Base-by-base conservation (phyloP, 768 basidiomycete genomes). In the Trametes elegans region DNA sequence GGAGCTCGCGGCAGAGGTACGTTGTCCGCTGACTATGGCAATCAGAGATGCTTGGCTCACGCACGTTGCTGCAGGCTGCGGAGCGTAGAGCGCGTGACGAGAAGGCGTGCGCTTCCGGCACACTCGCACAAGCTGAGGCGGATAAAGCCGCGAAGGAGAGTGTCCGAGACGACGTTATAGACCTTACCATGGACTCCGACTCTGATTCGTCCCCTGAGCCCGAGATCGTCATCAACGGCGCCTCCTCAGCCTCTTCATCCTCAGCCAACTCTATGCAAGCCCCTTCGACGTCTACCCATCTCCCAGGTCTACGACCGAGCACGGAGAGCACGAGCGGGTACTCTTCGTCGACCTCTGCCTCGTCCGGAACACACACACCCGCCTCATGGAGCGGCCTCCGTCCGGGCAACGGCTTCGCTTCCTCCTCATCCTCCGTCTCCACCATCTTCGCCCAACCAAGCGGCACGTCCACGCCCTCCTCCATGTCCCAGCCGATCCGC, bases 51-150 rank as follows among this genome's bases (percentile, higher is more conserved):
- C 24, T 34, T 5, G 35, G 19, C 29, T 42, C 7, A 53, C 7
- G 21, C 49, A 52, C 26, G 52, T 27, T n/a, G 38, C 45, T 49
- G 11, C 63, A 97, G 93, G 95, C 95, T 44, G 95, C 95, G 0
- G 93, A 95, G 64, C 78, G 87, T 51, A 75, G 95, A 58, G 74
- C 76, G 11, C 71, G 73, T 10, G 93, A 97, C 63, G 87, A 88
- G 62, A 85, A 85, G 64, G 69, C 79, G 0, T 98, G 95, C 59
- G 88, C 78, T 2, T 84, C 80, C 9, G 87, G 84, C 1, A 70
- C 72, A 9, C 43, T 73, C 13, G 84, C 82, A 2, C 69, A 82
- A 58, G 74, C 68, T 3, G 89, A 90, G 67, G 85, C 83, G 2
- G 80, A 77, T 19, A 89, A 84, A 64, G 92, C 88, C 10, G 81